These are phyloP conservation scores for Tephrocybe sp. DNA, from an alignment of 768 basidiomycete species.

Conservation along the genomic window DNA sequence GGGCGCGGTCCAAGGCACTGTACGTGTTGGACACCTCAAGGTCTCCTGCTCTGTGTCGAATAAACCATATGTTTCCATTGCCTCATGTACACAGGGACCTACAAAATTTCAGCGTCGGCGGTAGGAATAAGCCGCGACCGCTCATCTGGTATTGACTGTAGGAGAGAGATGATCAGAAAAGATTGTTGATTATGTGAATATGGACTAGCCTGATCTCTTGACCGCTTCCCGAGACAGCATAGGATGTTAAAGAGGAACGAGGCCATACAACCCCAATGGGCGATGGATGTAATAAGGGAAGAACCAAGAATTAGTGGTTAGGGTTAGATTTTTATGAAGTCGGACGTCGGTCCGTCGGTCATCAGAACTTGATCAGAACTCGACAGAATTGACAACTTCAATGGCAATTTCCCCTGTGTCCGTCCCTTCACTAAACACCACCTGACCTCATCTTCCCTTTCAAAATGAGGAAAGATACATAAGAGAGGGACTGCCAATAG, in stretches of 20 bases:
- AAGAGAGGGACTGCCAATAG: too few relatives aligned
- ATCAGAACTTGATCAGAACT: too few relatives aligned
- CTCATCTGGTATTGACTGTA: slow-evolving; percentile 20
- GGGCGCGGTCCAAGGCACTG: slow-evolving; percentile 39
- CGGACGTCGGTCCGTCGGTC: background rate
- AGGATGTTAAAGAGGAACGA: slow-evolving; percentile 16
- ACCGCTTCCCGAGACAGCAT: slow-evolving; percentile 22
- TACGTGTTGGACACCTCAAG: background rate
- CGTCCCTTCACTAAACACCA: too few relatives aligned
- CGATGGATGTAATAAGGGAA: background rate
- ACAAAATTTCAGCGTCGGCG: slow-evolving; percentile 12
- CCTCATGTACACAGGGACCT: slow-evolving; percentile 1
- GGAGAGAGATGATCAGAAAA: background rate
- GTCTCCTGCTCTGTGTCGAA: slow-evolving; percentile 4
- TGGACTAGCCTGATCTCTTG: slow-evolving; percentile 12
- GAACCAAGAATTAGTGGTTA: slow-evolving; percentile 7
- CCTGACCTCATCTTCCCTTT: too few relatives aligned
- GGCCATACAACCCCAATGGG: slow-evolving; percentile 12
- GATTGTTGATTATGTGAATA: background rate
- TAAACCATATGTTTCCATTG: background rate
- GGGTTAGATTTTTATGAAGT: slow-evolving; percentile 10
- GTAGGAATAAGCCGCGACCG: slow-evolving; percentile 26
- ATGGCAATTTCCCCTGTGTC: too few relatives aligned
- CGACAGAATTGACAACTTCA: too few relatives aligned
- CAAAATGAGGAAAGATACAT: too few relatives aligned